Evolutionary conservation across 2,329 filamentous ascomycete genomes (phyloP), one percentile per base, ranked within the genome.

Genomic region (Diaporthe sp.): DNA sequence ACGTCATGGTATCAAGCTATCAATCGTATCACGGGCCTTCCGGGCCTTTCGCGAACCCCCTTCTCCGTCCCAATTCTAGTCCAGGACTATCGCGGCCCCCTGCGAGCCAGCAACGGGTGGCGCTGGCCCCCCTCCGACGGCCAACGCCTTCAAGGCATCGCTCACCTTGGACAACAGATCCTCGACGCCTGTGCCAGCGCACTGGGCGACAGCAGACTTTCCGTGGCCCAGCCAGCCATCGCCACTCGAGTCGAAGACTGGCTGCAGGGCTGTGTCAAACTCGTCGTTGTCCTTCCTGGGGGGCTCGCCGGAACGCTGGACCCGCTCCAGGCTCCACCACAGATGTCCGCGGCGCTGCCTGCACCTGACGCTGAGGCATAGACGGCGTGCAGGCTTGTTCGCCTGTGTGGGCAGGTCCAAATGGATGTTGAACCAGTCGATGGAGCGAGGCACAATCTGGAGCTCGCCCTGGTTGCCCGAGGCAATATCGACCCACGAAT

Each of bases 391-490:
- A 12, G 81, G 77, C 51, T 81, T 77, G 25, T 73, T 47, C 37
- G 82, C 77, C 1, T 65, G 53, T 8, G 49, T 25, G 12, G 79
- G 67, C 22, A 92, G 78, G 7, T 81, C 82, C 79, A 93, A 93
- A 51, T 87, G 86, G 10, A 94, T 81, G 12, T 86, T 86, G 71
- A 90, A 87, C 87, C 89, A 92, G 78, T 92, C 90, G 3, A 92
- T 83, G 1, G 88, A 85, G 76, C 88, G 87, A 74, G 89, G 85
- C 28, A 88, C 86, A 55, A 93, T 85, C 53, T 87, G 87, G 15
- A 92, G 84, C 5, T 80, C 82, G 17, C 87, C 88, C 71, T 87
- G 85, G 47, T 86, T 86, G 15, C 84, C 86, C 15, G 82, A 80
- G 31, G 84, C 80, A 4, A 87, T 77, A 47, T 81, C 79, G 17